phyloP scores from a whole-genome alignment of 495 filamentous ascomycete species.

The Sordaria brevicollis region DNA sequence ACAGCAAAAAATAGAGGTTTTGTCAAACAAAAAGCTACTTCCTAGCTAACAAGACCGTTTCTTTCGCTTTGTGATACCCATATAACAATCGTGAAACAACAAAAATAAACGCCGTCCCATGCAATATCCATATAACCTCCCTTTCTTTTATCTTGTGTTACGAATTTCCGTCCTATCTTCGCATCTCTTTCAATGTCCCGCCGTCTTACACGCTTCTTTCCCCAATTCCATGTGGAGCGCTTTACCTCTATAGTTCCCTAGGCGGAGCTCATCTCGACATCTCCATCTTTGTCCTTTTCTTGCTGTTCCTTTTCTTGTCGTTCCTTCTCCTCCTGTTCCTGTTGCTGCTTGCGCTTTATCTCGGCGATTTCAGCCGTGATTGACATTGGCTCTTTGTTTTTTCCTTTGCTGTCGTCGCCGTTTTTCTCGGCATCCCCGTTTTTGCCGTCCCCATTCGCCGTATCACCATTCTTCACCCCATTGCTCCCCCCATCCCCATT shows the following conservation, averaged over 20 bases:
- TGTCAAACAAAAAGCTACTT: too few species aligned
- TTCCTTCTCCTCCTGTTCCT: neutral
- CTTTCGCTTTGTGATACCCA: neutral
- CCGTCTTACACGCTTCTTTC: neutral
- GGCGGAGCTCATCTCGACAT: neutral
- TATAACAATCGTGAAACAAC: neutral
- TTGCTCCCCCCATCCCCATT: neutral
- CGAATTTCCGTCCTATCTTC: neutral
- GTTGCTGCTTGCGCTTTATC: neutral
- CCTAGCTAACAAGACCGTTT: too few species aligned
- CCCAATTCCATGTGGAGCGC: neutral
- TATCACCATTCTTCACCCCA: neutral
- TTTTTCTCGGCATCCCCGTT: neutral
- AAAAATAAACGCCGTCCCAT: neutral
- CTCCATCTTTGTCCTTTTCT: neutral
- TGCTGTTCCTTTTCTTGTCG: neutral
- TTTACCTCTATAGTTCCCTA: neutral
- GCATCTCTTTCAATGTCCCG: neutral
- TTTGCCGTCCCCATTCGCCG: neutral
- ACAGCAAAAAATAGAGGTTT: too few species aligned
- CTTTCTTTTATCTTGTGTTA: neutral
- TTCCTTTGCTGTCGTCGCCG: neutral
- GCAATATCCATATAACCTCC: neutral
- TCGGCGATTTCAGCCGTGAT: neutral
- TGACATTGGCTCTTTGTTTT: neutral